A percentile compares a stretch with the other conserved stretches of the same genome.
Conservation (phyloP, 2,329 filamentous ascomycete species). For the Sclerotinia sclerotiorum region DNA sequence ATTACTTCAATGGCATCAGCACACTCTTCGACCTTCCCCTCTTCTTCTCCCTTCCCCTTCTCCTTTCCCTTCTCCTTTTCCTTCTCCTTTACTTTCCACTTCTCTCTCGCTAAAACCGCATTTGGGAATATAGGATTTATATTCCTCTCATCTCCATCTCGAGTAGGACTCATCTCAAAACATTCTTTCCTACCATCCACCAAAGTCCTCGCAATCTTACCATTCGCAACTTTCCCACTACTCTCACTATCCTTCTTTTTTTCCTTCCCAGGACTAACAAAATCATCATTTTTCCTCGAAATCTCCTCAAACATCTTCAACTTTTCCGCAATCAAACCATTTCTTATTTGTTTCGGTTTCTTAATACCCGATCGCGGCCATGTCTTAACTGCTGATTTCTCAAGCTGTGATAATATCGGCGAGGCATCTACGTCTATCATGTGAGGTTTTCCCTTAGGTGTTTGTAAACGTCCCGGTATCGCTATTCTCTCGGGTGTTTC, state of each 20-base stretch:
- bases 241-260: conserved; percentile 15
- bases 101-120: background rate
- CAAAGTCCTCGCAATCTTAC: background rate
- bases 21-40: background rate
- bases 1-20: background rate
- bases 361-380: background rate
- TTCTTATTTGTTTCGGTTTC: conserved; percentile 23
- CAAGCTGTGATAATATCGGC: background rate
- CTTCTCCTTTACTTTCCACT: background rate
- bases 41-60: background rate
- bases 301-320: conserved; percentile 34
- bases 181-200: conserved; percentile 4
- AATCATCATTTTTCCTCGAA: background rate
- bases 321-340: conserved; percentile 33
- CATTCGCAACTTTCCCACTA: background rate
- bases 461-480: background rate
- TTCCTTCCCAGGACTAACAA: background rate
- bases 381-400: background rate
- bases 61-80: background rate
- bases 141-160: background rate
- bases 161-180: conserved; percentile 7
- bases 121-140: background rate
- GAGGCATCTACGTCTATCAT: background rate
- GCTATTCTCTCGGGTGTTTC: background rate
- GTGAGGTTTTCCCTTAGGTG: background rate